Base-by-base conservation (phyloP, 495 filamentous ascomycete genomes). In the Lineolata rhizophorae region DNA sequence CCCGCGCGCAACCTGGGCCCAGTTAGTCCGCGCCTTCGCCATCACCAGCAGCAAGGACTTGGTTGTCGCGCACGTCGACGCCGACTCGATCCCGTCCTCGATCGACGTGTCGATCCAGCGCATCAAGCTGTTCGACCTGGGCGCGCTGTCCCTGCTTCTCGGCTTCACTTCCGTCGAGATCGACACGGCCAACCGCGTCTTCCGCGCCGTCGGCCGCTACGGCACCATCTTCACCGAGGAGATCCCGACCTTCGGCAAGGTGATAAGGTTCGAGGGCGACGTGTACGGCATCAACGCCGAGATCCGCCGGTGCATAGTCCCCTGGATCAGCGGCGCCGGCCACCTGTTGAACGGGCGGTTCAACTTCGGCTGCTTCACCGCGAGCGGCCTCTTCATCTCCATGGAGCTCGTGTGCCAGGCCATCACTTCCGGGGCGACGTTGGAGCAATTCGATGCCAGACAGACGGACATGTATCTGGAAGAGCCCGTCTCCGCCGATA, bases 1-100 rank as follows among this genome's bases (percentile, higher is more conserved):
- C 17, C 31, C 31, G 10, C 8, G 31, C 14, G 31, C 31, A 3
- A 15, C 31, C 9, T 34, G 31, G 31, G 31, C 31, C 9, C 31
- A 34, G 17, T 25, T 34, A 12, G 8, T 34, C 17, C 4, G 5
- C 4, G 31, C 18, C 3, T 15, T 34, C 4, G 18, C n/a, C n/a
- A n/a, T n/a, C n/a, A n/a, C n/a, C n/a, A n/a, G n/a, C n/a, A n/a
- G n/a, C n/a, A n/a, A n/a, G n/a, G n/a, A n/a, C n/a, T n/a, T n/a
- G n/a, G n/a, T n/a, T n/a, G n/a, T n/a, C n/a, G n/a, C n/a, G n/a
- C n/a, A n/a, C n/a, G n/a, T n/a, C n/a, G n/a, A n/a, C n/a, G n/a
- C n/a, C n/a, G n/a, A n/a, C n/a, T n/a, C 20, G 9, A 26, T 34
- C 17, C 17, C 5, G 9, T 19, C 24, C 8, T 15, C 3, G 4